Base-by-base conservation (phyloP, 2,329 filamentous ascomycete species). In the Verticillium albo-atrum region DNA sequence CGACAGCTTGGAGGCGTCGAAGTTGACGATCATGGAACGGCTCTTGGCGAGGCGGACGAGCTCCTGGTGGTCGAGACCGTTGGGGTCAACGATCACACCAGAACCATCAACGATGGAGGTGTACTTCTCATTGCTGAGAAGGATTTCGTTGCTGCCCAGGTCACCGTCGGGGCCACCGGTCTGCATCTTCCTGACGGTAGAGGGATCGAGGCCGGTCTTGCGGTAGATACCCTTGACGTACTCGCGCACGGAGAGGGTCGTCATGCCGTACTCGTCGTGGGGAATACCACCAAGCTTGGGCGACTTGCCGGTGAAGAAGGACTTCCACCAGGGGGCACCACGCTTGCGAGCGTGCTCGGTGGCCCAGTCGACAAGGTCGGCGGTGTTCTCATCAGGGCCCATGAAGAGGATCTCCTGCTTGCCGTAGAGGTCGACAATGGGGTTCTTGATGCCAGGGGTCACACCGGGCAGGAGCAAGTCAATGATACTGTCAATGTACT, bases 221-320 rank as follows among this genome's bases (percentile, higher is more conserved):
- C 95, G 89, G 81, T 99, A 98, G 75, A 99, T 97, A 54, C 95
- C 95, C 70, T 92, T 87, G 65, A 99, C 91, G 68, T 96, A 99
- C 76, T 99, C 92, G 53, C 95, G 92, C 55, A 99, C 94, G 6
- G 93, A 97, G 60, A 98, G 78, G 0, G 95, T 98, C 1, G 95
- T 99, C 95, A 99, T 99, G 68, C 95, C 95, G 71, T 99, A 99
- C 47, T 82, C 78, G 73, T 99, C 95, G 75, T 99, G 95, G 37
- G 95, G 95, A 67, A 99, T 99, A 71, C 95, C 95, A 64, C 95
- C 95, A 15, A 99, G 84, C 76, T 90, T 95, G 57, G 92, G 95
- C 67, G 92, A 97, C 83, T 99, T 99, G 70, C 95, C 95, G 2
- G 95, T 99, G 83, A 99, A 99, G 85, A 99, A 99, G 0, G 95